phyloP scores from a whole-genome alignment of 2,329 filamentous ascomycete genomes.

The Penicillium griseofulvum region DNA sequence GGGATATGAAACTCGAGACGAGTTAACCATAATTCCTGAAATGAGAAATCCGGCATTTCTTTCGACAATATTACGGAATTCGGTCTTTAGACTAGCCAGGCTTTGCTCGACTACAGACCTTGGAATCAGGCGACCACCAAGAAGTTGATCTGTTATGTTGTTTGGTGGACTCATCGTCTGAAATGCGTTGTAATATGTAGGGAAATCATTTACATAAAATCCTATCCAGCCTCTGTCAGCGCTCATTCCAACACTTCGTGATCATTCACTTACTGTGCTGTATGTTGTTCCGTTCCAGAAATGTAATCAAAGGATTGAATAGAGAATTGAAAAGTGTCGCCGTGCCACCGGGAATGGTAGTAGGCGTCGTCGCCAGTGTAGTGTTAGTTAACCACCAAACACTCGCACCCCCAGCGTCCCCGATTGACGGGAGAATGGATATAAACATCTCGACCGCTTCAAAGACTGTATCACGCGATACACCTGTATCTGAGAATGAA shows the following conservation, averaged over 20 bases:
- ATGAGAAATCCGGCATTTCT: not conserved
- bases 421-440: conserved; percentile 5
- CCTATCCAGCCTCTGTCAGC: not conserved
- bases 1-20: conserved; percentile 2
- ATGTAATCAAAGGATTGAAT: not conserved
- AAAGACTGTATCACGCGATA: conserved; percentile 4
- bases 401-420: conserved; percentile 11
- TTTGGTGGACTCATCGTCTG: conserved; percentile 62
- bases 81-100: not conserved
- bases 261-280: conserved; percentile 1
- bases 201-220: conserved; percentile 12
- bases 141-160: conserved; percentile 15
- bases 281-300: not conserved
- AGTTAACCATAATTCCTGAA: conserved; percentile 14
- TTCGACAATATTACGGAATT: conserved; percentile 7
- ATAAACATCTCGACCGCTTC: not conserved
- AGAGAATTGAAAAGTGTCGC: not conserved
- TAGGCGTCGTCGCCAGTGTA: not conserved
- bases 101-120: conserved; percentile 9
- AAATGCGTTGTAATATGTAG: conserved; percentile 65
- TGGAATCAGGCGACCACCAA: conserved; percentile 23
- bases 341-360: not conserved
- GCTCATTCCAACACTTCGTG: not conserved
- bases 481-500: conserved; percentile 1
- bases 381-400: conserved; percentile 7